Evolutionary conservation across 2,329 filamentous ascomycete genomes (phyloP), one percentile per base, ranked within the genome.

Genomic region (Colletotrichum navitas): DNA sequence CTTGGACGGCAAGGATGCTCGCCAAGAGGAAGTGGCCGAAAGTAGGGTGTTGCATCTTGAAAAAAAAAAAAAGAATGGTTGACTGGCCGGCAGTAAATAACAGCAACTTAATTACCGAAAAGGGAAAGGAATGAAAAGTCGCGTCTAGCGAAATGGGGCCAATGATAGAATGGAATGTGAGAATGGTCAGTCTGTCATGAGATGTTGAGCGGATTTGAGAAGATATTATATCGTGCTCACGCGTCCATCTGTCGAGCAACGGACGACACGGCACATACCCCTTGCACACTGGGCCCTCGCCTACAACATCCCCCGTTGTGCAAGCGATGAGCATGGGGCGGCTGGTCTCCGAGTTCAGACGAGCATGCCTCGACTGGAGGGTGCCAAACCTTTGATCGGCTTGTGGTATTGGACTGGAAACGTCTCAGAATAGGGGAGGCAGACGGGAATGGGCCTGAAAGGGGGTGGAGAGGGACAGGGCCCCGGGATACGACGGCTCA

Each of bases 121-220:
- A 62, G 39, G n/a, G 51, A 71, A 70, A 51, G 43, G 63, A 69
- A 66, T 52, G 72, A 58, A 71, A 54, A 26, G 52, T 70, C 72
- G 70, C 70, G 72, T 73, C 66, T 54, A 70, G 70, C 62, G 70
- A 73, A 63, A 18, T 61, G 61, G 65, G 61, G 59, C 65, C 45
- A 74, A 60, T 52, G 52, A 52, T 73, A 52, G 71, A 74, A 71
- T 64, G 71, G 67, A 63, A 47, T 43, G 67, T 54, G n/a, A 24
- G 68, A 59, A 63, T 51, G 55, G 32, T 64, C 24, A 32, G 52
- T 54, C 51, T 47, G 54, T 49, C 26, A 52, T 66, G 55, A 45
- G 41, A 45, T 66, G 71, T 63, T 71, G 73, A 71, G 73, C 39
- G 71, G 68, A 51, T 74, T 74, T 74, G 73, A 74, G 73, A 66